Evolutionary conservation across 2,329 filamentous ascomycete species (phyloP), one percentile per base, ranked within the genome.

Genomic region (Chlorencoelia australis): DNA sequence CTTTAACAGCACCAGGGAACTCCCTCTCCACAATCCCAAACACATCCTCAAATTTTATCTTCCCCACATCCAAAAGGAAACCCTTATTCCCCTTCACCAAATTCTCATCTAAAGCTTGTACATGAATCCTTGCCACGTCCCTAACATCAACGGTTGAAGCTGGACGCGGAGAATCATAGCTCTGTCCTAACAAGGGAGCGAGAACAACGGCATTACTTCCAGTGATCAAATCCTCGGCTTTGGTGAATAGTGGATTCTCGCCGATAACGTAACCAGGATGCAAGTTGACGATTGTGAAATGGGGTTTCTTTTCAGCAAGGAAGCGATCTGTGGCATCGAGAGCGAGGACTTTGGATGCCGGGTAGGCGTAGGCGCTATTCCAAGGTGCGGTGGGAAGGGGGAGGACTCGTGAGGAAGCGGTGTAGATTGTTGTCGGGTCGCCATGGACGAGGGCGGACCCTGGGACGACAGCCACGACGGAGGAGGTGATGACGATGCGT

Each of bases 331-430:
- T 50, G 2, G 47, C 48, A 19, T 45, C 41, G 18, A 49, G 46
- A 13, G 54, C 39, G 1, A 54, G 44, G 2, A 44, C 42, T 28
- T 56, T 56, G 7, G 48, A 47, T 29, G 38, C 43, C 15, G 37
- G 49, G 33, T 57, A 57, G 5, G 51, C 55, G 33, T 33, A 19
- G 5, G 27, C 10, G 29, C 25, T n/a, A 18, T 17, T n/a, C n/a
- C n/a, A 50, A 1, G 48, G 39, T 17, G 16, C 28, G 6, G 29
- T 26, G 5, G 39, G 39, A 13, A 37, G 30, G 15, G 39, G 39
- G 4, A 28, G 20, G 17, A 41, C 17, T 16, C 39, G 22, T 5
- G 25, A 30, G 9, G 15, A 28, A 8, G 35, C 16, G 13, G 27
- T 35, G 21, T 31, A 39, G 18, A 19, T 14, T 30, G n/a, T 7